Conservation (phyloP, 345 rosid species). For the Rhizophora apiculata region DNA sequence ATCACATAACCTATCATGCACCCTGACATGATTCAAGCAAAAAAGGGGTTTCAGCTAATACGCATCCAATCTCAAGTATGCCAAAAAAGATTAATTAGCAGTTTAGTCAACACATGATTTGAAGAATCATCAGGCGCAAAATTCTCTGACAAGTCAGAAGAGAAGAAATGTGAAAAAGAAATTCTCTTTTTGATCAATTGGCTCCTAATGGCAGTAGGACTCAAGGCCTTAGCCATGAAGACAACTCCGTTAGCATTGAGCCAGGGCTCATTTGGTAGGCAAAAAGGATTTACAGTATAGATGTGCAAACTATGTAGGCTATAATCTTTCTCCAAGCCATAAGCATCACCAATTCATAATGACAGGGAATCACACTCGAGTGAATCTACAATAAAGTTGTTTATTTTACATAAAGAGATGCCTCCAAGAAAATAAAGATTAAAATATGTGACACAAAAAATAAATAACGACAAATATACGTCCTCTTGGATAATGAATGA, state of each 20-base stretch:
- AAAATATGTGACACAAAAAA: not conserved
- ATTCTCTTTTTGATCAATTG: too few species aligned
- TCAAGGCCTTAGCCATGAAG: too few species aligned
- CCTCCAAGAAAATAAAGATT: not conserved
- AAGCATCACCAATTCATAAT: not conserved
- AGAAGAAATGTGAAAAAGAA: not conserved
- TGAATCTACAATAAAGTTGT: not conserved
- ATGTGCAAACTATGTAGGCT: not conserved
- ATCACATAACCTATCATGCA: slow-evolving; percentile 57
- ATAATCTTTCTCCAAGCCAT: not conserved
- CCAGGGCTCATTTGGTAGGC: too few species aligned
- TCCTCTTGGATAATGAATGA: not conserved
- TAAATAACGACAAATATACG: not conserved
- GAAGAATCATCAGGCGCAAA: too few species aligned
- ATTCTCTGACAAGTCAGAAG: not conserved
- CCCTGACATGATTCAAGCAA: slow-evolving; percentile 41
- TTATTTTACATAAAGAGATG: not conserved
- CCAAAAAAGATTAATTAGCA: not conserved
- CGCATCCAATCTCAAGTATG: not conserved
- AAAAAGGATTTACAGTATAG: too few species aligned
- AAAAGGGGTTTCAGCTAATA: not conserved
- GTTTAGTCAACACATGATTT: too few species aligned
- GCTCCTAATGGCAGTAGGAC: too few species aligned
- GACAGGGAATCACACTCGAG: not conserved
- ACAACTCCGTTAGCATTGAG: too few species aligned